These are phyloP conservation scores for Mycena indigotica DNA, from an alignment of 768 basidiomycete genomes.

Conservation along the genomic window DNA sequence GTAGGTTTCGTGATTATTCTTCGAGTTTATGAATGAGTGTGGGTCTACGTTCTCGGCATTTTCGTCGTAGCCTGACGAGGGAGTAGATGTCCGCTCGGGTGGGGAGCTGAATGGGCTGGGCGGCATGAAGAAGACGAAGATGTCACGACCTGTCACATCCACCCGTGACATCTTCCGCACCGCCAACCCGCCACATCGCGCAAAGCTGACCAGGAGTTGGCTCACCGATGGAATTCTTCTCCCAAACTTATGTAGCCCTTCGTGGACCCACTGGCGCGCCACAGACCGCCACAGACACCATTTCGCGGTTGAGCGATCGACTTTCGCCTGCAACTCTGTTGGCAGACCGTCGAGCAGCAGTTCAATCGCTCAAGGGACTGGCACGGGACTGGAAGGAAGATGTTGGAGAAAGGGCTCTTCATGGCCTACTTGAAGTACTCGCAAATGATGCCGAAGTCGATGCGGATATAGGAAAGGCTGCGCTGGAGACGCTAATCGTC, in stretches of 20 bases:
- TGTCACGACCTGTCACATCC: too few relatives aligned
- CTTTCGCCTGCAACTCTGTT: conserved; percentile 88
- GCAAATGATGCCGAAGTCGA: conserved; percentile 90
- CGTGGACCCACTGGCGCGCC: conserved; percentile 82
- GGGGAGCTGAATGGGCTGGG: too few relatives aligned
- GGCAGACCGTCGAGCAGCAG: conserved; percentile 89
- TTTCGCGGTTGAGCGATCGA: conserved; percentile 83
- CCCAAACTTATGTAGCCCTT: conserved; percentile 82
- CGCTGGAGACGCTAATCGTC: conserved; percentile 83
- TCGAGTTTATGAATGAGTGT: neutral
- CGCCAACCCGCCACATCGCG: too few relatives aligned
- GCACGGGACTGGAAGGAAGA: conserved; percentile 89
- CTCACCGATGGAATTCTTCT: conserved; percentile 63
- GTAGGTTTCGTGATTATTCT: neutral
- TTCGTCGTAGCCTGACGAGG: conserved; percentile 14
- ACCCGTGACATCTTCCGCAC: too few relatives aligned
- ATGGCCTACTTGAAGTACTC: conserved; percentile 78
- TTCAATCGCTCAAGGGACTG: conserved; percentile 92
- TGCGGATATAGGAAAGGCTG: conserved; percentile 88
- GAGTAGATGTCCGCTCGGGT: neutral
- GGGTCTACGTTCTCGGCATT: conserved; percentile 21
- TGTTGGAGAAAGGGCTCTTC: conserved; percentile 77
- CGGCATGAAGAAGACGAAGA: neutral
- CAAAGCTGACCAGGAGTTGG: too few relatives aligned
- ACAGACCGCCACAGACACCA: conserved; percentile 84